These are phyloP conservation scores for Gaertneriomyces sp. DNA, from an alignment of 192 early-diverging fungal species.

Conservation along the genomic window DNA sequence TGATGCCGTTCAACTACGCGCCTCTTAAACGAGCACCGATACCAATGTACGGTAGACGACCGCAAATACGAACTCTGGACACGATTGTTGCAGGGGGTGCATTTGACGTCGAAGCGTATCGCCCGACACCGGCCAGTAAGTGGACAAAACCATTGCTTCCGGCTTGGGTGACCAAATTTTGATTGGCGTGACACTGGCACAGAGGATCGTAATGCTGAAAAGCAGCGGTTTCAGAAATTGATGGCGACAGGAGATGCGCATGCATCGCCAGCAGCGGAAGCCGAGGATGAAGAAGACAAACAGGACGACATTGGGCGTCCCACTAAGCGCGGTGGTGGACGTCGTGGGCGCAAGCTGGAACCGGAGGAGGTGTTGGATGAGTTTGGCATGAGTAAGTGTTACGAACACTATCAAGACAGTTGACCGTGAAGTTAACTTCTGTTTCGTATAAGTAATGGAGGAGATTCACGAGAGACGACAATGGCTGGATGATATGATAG, in stretches of 20 bases:
- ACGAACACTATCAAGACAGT: background rate
- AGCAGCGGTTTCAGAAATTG: constrained; percentile 24
- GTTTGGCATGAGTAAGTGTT: constrained; percentile 41
- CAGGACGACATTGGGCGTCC: background rate
- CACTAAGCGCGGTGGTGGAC: constrained; percentile 1
- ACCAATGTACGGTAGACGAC: constrained; percentile 14
- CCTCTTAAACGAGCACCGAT: constrained; percentile 3
- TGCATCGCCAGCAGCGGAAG: constrained; percentile 5
- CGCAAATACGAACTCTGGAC: constrained; percentile 31
- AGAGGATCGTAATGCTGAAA: constrained; percentile 37
- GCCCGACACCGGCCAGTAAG: constrained; percentile 28
- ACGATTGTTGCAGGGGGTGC: constrained; percentile 33
- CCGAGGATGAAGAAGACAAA: too few relatives aligned
- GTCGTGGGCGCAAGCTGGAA: background rate
- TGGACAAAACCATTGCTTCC: background rate
- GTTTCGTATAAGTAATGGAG: constrained; percentile 29
- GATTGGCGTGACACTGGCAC: background rate
- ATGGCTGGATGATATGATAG: constrained; percentile 53
- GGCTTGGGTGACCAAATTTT: background rate
- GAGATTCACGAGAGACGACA: constrained; percentile 48
- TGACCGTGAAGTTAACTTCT: background rate
- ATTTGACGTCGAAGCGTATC: constrained; percentile 38
- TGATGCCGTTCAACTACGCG: background rate
- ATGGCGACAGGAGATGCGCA: constrained; percentile 28
- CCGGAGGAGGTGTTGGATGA: constrained; percentile 38